Percentiles rank a stretch among this genome's conserved stretches.
Evolutionary conservation across 148 eudicot species (phyloP).

Genomic region (Vaccinium macrocarpon): DNA sequence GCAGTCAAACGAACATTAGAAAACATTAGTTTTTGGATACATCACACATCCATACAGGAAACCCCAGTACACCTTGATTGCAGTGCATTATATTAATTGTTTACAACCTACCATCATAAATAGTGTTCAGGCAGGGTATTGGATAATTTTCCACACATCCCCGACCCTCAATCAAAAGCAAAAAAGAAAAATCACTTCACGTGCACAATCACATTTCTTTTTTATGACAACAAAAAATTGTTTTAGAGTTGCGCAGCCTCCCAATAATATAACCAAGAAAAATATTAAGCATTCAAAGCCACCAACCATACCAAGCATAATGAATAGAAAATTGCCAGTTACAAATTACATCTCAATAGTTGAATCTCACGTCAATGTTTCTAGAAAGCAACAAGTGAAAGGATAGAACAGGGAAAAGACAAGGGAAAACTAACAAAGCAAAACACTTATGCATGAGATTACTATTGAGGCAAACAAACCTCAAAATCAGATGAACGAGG

Average conservation of each 20-base stretch:
- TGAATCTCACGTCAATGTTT: background rate
- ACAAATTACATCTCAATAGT: background rate
- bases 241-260: background rate
- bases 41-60: background rate
- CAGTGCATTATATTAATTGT: background rate
- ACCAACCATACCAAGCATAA: background rate
- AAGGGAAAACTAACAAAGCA: background rate
- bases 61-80: background rate
- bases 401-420: background rate
- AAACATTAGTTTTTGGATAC: background rate
- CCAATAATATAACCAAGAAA: background rate
- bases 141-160: background rate
- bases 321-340: background rate
- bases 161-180: background rate
- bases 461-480: slow-evolving; percentile 42
- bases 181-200: background rate
- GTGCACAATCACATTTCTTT: background rate
- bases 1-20: background rate
- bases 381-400: background rate
- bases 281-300: background rate
- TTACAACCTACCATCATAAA: background rate
- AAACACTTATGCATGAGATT: background rate
- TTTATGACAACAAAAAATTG: background rate
- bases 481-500: slow-evolving; percentile 97
- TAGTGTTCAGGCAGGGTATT: background rate